Percentiles rank a stretch among this genome's conserved stretches.
phyloP scores from a whole-genome alignment of 116 monocot species.

The Phalaenopsis hybrid region DNA sequence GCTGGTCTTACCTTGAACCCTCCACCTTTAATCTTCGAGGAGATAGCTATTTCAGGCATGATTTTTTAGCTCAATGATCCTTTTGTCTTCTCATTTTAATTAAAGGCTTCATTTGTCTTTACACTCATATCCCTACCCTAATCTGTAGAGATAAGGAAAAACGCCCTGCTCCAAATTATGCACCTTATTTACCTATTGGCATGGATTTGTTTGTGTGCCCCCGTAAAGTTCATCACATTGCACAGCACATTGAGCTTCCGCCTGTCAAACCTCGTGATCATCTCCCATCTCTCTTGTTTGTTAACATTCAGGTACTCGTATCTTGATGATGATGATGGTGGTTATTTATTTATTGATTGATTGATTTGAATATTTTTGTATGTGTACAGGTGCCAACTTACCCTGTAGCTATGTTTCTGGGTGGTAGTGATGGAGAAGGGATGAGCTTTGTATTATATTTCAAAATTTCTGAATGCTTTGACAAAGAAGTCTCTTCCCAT shows the following conservation, averaged over 20 bases:
- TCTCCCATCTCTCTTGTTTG: slow-evolving; percentile 71
- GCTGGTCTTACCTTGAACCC: slow-evolving; percentile 65
- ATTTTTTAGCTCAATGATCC: background rate
- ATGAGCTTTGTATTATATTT: slow-evolving; percentile 88
- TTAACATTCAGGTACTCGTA: slow-evolving; percentile 73
- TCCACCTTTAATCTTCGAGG: slow-evolving; percentile 76
- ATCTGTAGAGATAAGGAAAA: slow-evolving; percentile 78
- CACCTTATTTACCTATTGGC: slow-evolving; percentile 72
- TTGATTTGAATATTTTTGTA: background rate
- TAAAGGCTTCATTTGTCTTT: background rate
- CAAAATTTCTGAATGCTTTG: slow-evolving; percentile 68
- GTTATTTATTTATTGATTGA: background rate
- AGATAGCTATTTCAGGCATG: slow-evolving; percentile 70
- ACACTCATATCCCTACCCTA: background rate
- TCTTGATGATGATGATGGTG: no score
- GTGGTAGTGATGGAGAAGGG: slow-evolving; percentile 74
- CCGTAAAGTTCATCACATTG: slow-evolving; percentile 71
- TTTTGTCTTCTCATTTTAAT: background rate
- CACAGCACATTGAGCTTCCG: slow-evolving; percentile 86
- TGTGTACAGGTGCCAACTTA: slow-evolving; percentile 67
- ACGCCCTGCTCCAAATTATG: slow-evolving; percentile 50
- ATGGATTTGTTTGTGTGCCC: slow-evolving; percentile 69
- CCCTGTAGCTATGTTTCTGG: slow-evolving; percentile 73
- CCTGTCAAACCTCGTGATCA: slow-evolving; percentile 45
- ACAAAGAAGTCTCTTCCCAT: slow-evolving; percentile 59